Conservation (phyloP, 139 green algal genomes). For the Tetraselmis chui region DNA sequence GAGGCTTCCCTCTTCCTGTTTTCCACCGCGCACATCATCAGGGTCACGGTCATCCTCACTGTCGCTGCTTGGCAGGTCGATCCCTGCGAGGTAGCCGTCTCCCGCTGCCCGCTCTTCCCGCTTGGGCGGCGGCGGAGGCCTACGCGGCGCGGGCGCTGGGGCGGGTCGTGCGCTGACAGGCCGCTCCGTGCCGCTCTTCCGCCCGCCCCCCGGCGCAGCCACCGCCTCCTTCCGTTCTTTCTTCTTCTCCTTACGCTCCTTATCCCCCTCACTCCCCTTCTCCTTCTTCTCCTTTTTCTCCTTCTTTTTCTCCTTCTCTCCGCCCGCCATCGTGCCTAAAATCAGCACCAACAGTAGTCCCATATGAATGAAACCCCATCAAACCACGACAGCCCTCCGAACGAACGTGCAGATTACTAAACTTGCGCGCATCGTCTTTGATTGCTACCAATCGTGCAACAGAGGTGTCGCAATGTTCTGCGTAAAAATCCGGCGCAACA, state of each 20-base stretch:
- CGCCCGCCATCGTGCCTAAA: background rate
- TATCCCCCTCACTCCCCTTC: conserved; percentile 10
- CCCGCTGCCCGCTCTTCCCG: conserved; percentile 19
- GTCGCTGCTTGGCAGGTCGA: conserved; percentile 85
- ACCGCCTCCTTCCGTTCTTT: conserved; percentile 12
- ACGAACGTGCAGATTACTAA: too few species aligned
- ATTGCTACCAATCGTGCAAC: too few species aligned
- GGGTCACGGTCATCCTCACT: conserved; percentile 51
- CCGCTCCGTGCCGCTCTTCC: background rate
- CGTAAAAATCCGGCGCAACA: too few species aligned
- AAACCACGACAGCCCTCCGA: too few species aligned
- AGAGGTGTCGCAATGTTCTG: too few species aligned
- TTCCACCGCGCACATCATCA: conserved; percentile 24
- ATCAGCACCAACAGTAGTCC: background rate
- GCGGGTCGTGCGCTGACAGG: background rate
- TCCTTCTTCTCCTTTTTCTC: conserved; percentile 34
- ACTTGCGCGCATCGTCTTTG: too few species aligned
- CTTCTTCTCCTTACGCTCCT: background rate
- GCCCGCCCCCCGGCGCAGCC: conserved; percentile 6
- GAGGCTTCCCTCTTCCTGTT: conserved; percentile 41
- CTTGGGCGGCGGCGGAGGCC: conserved; percentile 20
- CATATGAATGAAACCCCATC: background rate
- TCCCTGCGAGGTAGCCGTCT: conserved; percentile 74
- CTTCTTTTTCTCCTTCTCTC: conserved; percentile 26
- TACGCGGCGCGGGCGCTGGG: background rate